Evolutionary conservation across 1,139 yeast genomes (phyloP).

Genomic region (Scheffersomyces parashehatae): DNA sequence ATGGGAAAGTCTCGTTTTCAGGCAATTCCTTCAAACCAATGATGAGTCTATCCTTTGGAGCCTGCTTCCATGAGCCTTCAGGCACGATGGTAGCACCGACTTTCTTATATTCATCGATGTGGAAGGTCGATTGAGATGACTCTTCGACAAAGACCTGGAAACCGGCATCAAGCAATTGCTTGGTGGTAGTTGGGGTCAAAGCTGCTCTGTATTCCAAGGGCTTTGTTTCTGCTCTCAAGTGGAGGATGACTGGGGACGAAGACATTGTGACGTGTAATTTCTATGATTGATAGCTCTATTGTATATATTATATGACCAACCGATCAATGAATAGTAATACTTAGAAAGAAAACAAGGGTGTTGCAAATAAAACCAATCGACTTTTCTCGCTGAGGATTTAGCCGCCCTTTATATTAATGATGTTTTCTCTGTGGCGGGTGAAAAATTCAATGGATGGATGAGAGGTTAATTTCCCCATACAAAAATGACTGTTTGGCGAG

Average conservation of each 20-base stretch:
- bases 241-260: slow-evolving; percentile 51
- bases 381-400: too few species aligned
- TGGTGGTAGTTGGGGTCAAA: slow-evolving; percentile 87
- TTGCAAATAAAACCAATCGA: too few species aligned
- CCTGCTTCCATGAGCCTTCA: slow-evolving; percentile 87
- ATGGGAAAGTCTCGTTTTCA: slow-evolving; percentile 85
- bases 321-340: too few species aligned
- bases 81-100: slow-evolving; percentile 90
- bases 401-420: too few species aligned
- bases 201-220: slow-evolving; percentile 98
- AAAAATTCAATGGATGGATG: too few species aligned
- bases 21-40: slow-evolving; percentile 95
- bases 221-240: slow-evolving; percentile 94
- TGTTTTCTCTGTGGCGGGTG: too few species aligned
- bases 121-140: slow-evolving; percentile 79
- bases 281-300: too few species aligned
- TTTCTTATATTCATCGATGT: slow-evolving; percentile 67
- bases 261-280: slow-evolving; percentile 6
- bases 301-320: background rate
- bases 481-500: too few species aligned
- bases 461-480: too few species aligned
- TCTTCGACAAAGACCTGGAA: slow-evolving; percentile 87
- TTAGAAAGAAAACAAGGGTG: too few species aligned
- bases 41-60: slow-evolving; percentile 87
- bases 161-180: slow-evolving; percentile 82